These are phyloP conservation scores for Pseudogymnoascus sp. DNA, from an alignment of 2,329 filamentous ascomycete genomes.

Conservation along the genomic window DNA sequence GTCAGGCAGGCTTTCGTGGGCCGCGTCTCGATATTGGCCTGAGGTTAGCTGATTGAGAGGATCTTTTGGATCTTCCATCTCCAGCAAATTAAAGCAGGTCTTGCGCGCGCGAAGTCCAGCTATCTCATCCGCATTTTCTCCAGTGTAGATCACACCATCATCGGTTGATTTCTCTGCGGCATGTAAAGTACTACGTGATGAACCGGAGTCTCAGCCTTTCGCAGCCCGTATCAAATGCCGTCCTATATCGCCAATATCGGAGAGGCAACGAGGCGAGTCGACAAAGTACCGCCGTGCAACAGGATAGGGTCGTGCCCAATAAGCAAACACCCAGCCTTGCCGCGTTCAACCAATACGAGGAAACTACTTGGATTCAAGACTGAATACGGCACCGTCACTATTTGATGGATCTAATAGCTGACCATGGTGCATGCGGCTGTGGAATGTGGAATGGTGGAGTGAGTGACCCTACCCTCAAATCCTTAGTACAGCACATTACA, in stretches of 20 bases:
- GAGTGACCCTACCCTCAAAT: not conserved
- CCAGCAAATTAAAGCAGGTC: constrained; percentile 1
- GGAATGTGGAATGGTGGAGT: constrained; percentile 5
- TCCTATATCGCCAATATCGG: constrained; percentile 1
- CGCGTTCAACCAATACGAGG: not conserved
- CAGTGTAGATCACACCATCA: constrained; percentile 5
- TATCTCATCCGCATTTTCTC: constrained; percentile 2
- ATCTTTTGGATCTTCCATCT: constrained; percentile 3
- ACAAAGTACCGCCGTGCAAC: not conserved
- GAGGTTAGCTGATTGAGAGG: constrained; percentile 2
- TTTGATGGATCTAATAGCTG: not conserved
- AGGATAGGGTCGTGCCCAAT: constrained; percentile 5
- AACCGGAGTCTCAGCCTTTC: not conserved
- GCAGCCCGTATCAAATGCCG: not conserved
- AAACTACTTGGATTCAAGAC: not conserved
- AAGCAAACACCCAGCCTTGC: constrained; percentile 1
- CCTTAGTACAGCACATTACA: not conserved
- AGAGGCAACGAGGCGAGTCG: not conserved
- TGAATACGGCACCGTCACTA: not conserved
- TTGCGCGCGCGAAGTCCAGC: not conserved
- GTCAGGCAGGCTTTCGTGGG: not conserved
- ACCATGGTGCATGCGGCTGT: constrained; percentile 6
- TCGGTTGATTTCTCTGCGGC: not conserved
- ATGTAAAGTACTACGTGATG: constrained; percentile 2
- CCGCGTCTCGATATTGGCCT: constrained; percentile 3